phyloP scores from a whole-genome alignment of 805 yeast species.

The Spathaspora arborariae region DNA sequence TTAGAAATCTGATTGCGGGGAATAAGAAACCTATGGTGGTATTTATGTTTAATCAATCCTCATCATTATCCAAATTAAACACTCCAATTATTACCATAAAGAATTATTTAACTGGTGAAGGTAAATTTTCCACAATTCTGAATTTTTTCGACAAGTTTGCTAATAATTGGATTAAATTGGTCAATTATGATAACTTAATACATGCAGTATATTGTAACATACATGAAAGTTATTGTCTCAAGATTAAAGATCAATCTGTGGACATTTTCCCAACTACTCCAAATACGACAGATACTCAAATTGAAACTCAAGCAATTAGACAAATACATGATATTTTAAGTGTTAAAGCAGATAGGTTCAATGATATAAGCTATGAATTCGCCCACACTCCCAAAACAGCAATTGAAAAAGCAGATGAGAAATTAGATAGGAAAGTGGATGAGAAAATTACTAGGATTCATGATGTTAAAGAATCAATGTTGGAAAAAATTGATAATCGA shows the following conservation, averaged over 20 bases:
- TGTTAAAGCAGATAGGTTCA: constrained; percentile 11
- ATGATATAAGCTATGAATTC: constrained; percentile 17
- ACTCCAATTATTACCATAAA: constrained; percentile 18
- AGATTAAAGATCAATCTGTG: constrained; percentile 27
- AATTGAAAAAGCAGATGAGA: constrained; percentile 16
- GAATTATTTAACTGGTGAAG: constrained; percentile 13
- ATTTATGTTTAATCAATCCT: constrained; percentile 18
- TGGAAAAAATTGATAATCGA: constrained; percentile 12
- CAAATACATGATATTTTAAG: constrained; percentile 17
- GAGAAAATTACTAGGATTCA: constrained; percentile 1
- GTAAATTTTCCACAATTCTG: constrained; percentile 15
- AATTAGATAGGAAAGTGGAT: constrained; percentile 15
- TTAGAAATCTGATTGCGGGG: constrained; percentile 19
- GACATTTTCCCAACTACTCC: constrained; percentile 22
- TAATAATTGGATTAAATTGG: constrained; percentile 32
- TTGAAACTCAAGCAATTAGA: constrained; percentile 19
- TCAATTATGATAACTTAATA: constrained; percentile 29
- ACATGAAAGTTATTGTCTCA: constrained; percentile 36
- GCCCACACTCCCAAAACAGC: constrained; percentile 17
- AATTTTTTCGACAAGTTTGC: constrained; percentile 42
- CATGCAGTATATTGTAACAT: constrained; percentile 44
- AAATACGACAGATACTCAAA: too few relatives aligned
- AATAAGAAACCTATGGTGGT: constrained; percentile 34
- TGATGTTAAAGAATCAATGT: constrained; percentile 9
- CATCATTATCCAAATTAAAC: background rate